Percentiles rank a stretch among this genome's conserved stretches.
These are phyloP conservation scores for Xerocomus cyaneibrunnescens DNA, from an alignment of 1,284 basidiomycete genomes.

Conservation along the genomic window DNA sequence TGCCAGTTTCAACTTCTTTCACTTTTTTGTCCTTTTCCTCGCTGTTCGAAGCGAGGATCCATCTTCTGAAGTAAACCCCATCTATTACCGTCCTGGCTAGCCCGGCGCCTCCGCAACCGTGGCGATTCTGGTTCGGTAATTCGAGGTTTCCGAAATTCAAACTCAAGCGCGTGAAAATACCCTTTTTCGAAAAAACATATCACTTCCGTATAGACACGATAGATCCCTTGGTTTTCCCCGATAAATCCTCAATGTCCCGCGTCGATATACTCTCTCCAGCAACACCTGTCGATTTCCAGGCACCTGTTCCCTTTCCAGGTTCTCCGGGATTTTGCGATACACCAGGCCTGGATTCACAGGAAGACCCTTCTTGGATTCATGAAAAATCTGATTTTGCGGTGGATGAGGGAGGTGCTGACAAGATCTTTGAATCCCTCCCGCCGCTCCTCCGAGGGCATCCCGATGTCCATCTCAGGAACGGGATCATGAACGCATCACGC, in stretches of 20 bases:
- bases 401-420: slow-evolving; percentile 33
- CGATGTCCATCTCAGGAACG: slow-evolving; percentile 68
- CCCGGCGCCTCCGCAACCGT: slow-evolving; percentile 61
- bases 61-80: slow-evolving; percentile 50
- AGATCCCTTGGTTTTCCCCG: slow-evolving; percentile 18
- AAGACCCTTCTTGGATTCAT: slow-evolving; percentile 28
- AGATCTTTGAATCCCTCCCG: slow-evolving; percentile 62
- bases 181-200: slow-evolving; percentile 20
- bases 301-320: slow-evolving; percentile 24
- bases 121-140: slow-evolving; percentile 73
- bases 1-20: neutral
- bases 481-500: slow-evolving; percentile 63
- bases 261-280: slow-evolving; percentile 54
- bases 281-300: slow-evolving; percentile 43
- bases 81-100: slow-evolving; percentile 61
- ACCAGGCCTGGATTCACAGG: slow-evolving; percentile 32
- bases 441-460: slow-evolving; percentile 66
- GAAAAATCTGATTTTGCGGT: slow-evolving; percentile 29
- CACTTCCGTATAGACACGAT: slow-evolving; percentile 33
- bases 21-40: slow-evolving; percentile 51
- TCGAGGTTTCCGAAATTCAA: slow-evolving; percentile 37
- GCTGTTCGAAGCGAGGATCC: slow-evolving; percentile 60
- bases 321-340: slow-evolving; percentile 37
- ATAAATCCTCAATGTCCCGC: slow-evolving; percentile 52
- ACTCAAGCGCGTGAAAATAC: slow-evolving; percentile 21